These are phyloP conservation scores for Pleoardoris graminearum DNA, from an alignment of 2,329 filamentous ascomycete species.

Conservation along the genomic window DNA sequence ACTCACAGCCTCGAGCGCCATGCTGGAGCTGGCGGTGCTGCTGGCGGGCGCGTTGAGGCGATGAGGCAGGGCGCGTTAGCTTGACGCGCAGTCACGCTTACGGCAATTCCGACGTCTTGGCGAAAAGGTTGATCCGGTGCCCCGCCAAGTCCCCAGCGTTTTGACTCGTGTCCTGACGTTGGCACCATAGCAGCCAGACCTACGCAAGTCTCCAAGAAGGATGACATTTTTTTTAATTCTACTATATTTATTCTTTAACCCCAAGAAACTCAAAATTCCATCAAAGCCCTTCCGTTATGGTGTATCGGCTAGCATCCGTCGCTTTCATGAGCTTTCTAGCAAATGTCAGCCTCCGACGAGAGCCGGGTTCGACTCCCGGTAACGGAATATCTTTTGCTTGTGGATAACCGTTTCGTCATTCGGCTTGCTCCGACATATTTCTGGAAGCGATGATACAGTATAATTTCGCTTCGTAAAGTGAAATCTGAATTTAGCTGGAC, in stretches of 20 bases:
- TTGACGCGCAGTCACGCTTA: constrained; percentile 8
- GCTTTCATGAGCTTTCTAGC: constrained; percentile 22
- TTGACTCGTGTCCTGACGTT: no score
- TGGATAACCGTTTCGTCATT: no score
- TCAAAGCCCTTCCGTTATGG: constrained; percentile 8
- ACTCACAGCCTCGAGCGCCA: constrained; percentile 29
- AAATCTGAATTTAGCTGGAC: no score
- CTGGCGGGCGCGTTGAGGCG: background rate
- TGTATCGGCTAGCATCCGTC: constrained; percentile 31
- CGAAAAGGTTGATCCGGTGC: background rate
- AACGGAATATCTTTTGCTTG: constrained; percentile 23
- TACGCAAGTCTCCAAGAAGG: background rate
- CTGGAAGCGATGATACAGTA: no score
- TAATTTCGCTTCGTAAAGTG: no score
- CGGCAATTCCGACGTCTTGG: background rate
- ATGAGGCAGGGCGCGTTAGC: background rate
- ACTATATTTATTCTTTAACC: background rate
- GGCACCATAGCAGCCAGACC: background rate
- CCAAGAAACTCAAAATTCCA: background rate
- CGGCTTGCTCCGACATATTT: no score
- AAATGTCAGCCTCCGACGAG: constrained; percentile 26
- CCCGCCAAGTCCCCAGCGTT: no score
- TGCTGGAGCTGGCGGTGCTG: constrained; percentile 4
- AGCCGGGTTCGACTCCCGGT: constrained; percentile 39
- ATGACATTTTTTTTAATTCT: background rate